Conservation (phyloP, 805 yeast genomes). For the Metschnikowia cerradonensis region DNA sequence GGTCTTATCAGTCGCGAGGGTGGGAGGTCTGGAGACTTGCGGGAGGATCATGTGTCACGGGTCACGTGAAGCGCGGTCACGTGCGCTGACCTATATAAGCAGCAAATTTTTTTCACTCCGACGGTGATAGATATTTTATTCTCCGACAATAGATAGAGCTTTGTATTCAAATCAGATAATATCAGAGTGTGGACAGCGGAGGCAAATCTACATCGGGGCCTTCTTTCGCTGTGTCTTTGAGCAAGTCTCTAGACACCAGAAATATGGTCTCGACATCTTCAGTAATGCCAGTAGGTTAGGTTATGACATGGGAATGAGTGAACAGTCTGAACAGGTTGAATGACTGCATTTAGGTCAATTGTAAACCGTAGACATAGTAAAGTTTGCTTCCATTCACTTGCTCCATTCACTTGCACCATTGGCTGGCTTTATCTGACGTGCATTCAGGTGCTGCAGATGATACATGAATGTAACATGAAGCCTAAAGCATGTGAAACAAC, state of each 20-base stretch:
- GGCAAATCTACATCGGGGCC: conserved; percentile 23
- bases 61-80: neutral
- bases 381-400: no score
- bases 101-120: conserved; percentile 7
- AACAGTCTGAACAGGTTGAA: neutral
- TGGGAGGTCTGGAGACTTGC: neutral
- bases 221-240: conserved; percentile 8
- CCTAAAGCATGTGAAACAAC: no score
- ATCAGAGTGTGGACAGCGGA: conserved; percentile 47
- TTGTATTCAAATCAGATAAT: conserved; percentile 25
- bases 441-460: no score
- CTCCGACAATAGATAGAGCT: conserved; percentile 44
- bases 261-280: conserved; percentile 1
- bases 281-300: neutral
- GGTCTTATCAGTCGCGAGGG: neutral
- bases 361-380: no score
- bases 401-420: neutral
- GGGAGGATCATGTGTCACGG: neutral
- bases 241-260: neutral
- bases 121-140: conserved; percentile 23
- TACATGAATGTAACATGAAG: no score
- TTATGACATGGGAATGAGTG: no score
- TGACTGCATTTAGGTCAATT: neutral
- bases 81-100: conserved; percentile 1
- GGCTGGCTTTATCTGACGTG: neutral